Evolutionary conservation across 148 eudicot genomes (phyloP), one percentile per base, ranked within the genome.

Genomic region (Pharnaceum exiguum): DNA sequence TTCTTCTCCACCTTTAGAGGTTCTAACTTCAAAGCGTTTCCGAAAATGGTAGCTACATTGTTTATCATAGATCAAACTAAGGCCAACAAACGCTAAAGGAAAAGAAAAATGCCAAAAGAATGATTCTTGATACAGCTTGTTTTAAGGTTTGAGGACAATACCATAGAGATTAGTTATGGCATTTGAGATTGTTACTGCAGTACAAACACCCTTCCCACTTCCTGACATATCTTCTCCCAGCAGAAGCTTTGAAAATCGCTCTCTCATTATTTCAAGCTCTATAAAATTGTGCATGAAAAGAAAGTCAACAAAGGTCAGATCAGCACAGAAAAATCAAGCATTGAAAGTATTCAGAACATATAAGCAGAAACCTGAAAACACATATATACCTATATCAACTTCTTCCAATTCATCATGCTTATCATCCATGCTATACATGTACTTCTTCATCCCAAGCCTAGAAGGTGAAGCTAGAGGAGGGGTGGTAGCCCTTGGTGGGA

Each of bases 221-320:
- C 99, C 99, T 38, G 99, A 94, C 99, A 94, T 94, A 73, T 94
- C 99, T 73, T 94, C 96, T 4, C 96, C 96, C 42, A 94, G 63
- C 72, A 94, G 47, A 45, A 94, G 89, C 81, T 84, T 94, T 57
- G 99, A 89, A 63, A 94, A 89, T 59, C 89, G 83, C 57, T 89
- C 95, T 72, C 84, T 94, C 99, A 94, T 89, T 77, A 82, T 65
- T 54, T 89, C 95, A 7, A 89, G 77, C 63, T 86, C 99, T 86
- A 66, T 32, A 47, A 21, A 54, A 62, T 42, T 13, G 52, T 38
- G 23, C 46, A 37, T 46, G 22, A 39, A 15, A 40, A 21, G 16
- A 43, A 36, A 31, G 38, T 22, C 21, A n/a, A n/a, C n/a, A n/a
- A n/a, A n/a, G n/a, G n/a, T 16, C 31, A 40, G 31, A 19, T 62